Conservation (phyloP, 116 monocot species). For the Papilionanthe hybrid region DNA sequence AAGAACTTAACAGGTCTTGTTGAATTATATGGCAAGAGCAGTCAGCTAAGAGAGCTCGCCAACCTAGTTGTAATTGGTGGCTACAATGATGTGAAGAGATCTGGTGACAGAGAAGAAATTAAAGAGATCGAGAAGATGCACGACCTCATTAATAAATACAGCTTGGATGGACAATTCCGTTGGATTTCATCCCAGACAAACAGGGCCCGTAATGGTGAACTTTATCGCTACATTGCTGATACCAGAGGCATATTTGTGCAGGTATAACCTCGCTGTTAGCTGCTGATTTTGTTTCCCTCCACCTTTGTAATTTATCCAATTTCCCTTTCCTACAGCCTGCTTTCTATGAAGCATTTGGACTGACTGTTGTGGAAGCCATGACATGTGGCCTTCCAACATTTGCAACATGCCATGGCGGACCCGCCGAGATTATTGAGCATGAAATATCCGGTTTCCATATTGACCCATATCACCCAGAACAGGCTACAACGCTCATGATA, state of each 20-base stretch:
- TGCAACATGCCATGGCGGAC: conserved; percentile 86
- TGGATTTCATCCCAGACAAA: conserved; percentile 90
- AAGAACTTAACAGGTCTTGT: conserved; percentile 84
- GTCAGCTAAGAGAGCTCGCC: conserved; percentile 52
- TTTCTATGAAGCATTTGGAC: conserved; percentile 91
- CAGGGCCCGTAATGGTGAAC: conserved; percentile 73
- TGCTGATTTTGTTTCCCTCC: neutral
- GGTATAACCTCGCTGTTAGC: conserved; percentile 22
- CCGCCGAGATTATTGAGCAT: conserved; percentile 89
- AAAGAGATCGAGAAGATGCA: conserved; percentile 92
- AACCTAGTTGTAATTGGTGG: conserved; percentile 91
- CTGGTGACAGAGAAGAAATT: conserved; percentile 84
- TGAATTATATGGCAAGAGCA: conserved; percentile 51
- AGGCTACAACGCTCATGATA: conserved; percentile 47
- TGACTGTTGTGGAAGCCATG: conserved; percentile 94
- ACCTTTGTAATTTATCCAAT: neutral
- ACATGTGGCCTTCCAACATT: conserved; percentile 90
- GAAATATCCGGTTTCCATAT: conserved; percentile 85
- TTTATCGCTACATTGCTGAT: conserved; percentile 91
- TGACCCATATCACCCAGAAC: conserved; percentile 83
- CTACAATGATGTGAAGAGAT: conserved; percentile 60
- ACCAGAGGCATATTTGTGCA: conserved; percentile 79
- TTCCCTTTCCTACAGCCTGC: conserved; percentile 55
- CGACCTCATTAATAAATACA: conserved; percentile 56
- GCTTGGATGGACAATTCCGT: conserved; percentile 72